Base-by-base conservation (phyloP, 2,329 filamentous ascomycete species). In the Cladosporium cucumerinum region DNA sequence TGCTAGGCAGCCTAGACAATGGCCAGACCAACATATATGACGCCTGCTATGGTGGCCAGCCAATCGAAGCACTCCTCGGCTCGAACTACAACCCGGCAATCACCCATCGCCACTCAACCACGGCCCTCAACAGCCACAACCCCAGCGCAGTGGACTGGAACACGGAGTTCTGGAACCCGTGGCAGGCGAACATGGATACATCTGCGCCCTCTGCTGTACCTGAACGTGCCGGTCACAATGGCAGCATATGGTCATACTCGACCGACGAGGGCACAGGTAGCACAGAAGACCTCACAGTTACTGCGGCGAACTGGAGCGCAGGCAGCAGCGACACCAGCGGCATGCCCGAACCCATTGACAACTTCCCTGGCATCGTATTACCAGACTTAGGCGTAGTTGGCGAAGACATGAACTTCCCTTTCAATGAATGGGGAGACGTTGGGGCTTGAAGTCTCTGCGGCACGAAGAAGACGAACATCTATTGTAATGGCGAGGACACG, bases 11-110 rank as follows among this genome's bases (percentile, higher is more conserved):
- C 25, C 87, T 96, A 75, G 92, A 96, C 71, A 88, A 88, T 39
- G 91, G 91, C 0, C 85, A 89, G 69, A 86, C 88, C 62, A 96
- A 94, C 73, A 89, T 96, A n/a, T 95, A 92, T 76, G 89, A 92
- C 73, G 89, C 88, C 48, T 92, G 92, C 63, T 93, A 93, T 70
- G 90, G 90, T 43, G 89, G 89, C 0, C 83, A 84, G 11, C 82
- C 81, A 8, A 77, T 77, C 48, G 74, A 77, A 26, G 71, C 77
- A 80, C 67, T 79, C 4, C 75, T 83, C 34, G 78, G 82, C 36
- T 28, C 39, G 30, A 46, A 34, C 25, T 43, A 39, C 23, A 12
- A 28, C 18, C 62, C 54, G 2, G 18, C 62, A 23, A 57, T 58
- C 65, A 72, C 66, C 71, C 72, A 63, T 34, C 66, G 63, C 21